These are phyloP conservation scores for Fragaria vesca DNA, from an alignment of 306 rosid genomes.

Conservation along the genomic window DNA sequence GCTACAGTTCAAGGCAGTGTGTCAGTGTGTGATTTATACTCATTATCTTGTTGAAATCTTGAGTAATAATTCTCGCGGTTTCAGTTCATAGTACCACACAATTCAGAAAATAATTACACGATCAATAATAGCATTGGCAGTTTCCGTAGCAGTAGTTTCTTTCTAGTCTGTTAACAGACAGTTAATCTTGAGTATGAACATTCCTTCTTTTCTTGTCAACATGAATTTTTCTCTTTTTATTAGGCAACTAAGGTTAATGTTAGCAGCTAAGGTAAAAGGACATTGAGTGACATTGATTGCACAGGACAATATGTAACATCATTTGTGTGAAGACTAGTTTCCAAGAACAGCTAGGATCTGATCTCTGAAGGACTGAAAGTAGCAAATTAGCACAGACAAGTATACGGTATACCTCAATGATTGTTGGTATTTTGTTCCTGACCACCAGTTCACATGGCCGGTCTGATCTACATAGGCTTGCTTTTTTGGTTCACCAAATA, in stretches of 20 bases:
- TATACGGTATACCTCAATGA: background rate
- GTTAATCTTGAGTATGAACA: background rate
- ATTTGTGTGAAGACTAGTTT: conserved; percentile 5
- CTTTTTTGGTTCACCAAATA: conserved; percentile 13
- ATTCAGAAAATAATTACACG: background rate
- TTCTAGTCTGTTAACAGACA: background rate
- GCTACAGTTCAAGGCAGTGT: background rate
- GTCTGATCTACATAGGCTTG: conserved; percentile 22
- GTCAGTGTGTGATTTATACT: background rate
- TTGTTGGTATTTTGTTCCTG: background rate
- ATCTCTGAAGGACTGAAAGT: background rate
- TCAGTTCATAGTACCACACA: background rate
- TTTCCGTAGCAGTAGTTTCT: background rate
- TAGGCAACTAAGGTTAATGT: background rate
- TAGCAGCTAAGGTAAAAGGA: conserved; percentile 10
- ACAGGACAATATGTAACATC: background rate
- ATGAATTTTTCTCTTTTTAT: background rate
- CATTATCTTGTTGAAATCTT: conserved; percentile 13
- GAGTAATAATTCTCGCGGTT: conserved; percentile 11
- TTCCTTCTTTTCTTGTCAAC: background rate
- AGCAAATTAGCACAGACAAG: background rate
- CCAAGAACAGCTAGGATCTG: conserved; percentile 1
- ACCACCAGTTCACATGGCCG: conserved; percentile 39
- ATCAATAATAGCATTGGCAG: conserved; percentile 4
- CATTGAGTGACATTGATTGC: background rate